Conservation (phyloP, 257 asterid species). For the Fraxinus excelsior region DNA sequence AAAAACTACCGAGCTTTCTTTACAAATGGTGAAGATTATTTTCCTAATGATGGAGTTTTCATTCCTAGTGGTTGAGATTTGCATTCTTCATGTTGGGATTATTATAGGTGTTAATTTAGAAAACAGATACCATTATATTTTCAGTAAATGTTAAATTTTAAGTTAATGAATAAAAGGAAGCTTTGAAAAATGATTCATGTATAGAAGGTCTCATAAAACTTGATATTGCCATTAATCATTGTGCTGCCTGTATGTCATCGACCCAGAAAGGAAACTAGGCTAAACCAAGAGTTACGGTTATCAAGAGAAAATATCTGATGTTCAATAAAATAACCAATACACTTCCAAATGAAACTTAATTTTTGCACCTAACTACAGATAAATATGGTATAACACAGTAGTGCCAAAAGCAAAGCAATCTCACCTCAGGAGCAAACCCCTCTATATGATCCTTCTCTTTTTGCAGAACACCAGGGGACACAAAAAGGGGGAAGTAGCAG, state of each 20-base stretch:
- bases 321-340: not conserved
- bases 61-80: not conserved
- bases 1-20: not conserved
- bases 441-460: conserved; percentile 95
- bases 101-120: not conserved
- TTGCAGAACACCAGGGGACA: conserved; percentile 70
- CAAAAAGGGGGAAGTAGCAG: conserved; percentile 92
- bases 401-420: conserved; percentile 26
- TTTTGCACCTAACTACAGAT: not conserved
- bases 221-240: not conserved
- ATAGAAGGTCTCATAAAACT: not conserved
- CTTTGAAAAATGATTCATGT: not conserved
- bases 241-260: not conserved
- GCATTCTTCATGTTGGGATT: not conserved
- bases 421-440: conserved; percentile 97
- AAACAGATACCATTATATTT: not conserved
- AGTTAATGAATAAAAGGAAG: not conserved
- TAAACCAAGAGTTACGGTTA: not conserved
- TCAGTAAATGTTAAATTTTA: not conserved
- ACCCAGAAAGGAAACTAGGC: not conserved
- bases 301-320: not conserved
- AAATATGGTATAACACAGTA: conserved; percentile 4
- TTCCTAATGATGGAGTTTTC: not conserved
- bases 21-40: not conserved
- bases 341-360: not conserved